A percentile compares a stretch with the other conserved stretches of the same genome.
Evolutionary conservation across 768 basidiomycete genomes (phyloP).

Genomic region (Tricholoma bakamatsutake): DNA sequence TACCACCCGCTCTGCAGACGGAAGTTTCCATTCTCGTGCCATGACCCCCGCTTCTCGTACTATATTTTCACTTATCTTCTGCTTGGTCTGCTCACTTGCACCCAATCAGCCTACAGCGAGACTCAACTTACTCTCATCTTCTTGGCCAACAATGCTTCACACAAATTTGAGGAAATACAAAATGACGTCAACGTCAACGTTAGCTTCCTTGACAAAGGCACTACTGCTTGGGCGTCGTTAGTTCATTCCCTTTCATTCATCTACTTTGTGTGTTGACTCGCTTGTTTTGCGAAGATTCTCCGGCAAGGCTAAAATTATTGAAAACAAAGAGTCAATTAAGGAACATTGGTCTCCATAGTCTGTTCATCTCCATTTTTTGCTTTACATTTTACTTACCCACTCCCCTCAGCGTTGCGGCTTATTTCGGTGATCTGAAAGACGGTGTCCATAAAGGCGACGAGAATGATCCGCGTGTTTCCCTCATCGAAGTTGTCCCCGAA

Average conservation of each 20-base stretch:
- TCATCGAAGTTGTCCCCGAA: conserved; percentile 74
- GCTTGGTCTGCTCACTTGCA: neutral
- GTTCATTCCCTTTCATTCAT: conserved; percentile 7
- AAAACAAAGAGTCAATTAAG: conserved; percentile 58
- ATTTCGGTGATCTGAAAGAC: conserved; percentile 86
- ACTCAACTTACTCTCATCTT: conserved; percentile 56
- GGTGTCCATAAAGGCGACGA: conserved; percentile 79
- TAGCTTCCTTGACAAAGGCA: conserved; percentile 61
- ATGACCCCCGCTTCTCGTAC: conserved; percentile 72
- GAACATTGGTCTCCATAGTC: conserved; percentile 58
- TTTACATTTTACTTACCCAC: conserved; percentile 2
- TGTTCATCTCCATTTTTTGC: conserved; percentile 11
- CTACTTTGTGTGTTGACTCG: neutral
- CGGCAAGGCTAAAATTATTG: conserved; percentile 61
- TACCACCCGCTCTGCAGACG: conserved; percentile 62
- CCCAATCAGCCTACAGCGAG: conserved; percentile 34
- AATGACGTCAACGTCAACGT: conserved; percentile 78
- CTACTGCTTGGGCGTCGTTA: conserved; percentile 72
- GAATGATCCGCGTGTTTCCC: conserved; percentile 70
- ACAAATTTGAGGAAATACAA: conserved; percentile 73
- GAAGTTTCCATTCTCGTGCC: conserved; percentile 71
- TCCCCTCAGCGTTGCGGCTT: conserved; percentile 49
- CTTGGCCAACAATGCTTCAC: conserved; percentile 66
- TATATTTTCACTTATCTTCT: conserved; percentile 16
- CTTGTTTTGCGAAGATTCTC: conserved; percentile 41